Evolutionary conservation across 805 yeast genomes (phyloP).

Genomic region (Ogataea corticis): DNA sequence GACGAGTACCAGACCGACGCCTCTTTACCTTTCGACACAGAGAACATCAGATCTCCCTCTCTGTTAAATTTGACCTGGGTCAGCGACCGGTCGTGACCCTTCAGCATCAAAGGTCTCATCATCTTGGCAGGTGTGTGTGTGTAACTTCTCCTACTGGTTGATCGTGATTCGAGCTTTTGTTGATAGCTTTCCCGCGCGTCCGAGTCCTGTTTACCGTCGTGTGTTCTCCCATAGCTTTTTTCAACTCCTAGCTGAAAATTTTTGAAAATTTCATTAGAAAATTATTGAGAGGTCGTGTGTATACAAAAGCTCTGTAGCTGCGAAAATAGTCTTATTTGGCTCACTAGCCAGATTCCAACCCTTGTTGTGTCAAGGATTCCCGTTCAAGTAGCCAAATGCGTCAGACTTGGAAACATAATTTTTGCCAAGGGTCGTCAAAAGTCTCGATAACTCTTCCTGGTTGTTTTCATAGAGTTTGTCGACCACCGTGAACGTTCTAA

Average conservation of each 20-base stretch:
- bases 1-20: constrained; percentile 93
- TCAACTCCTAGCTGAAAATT: constrained; percentile 4
- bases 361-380: background rate
- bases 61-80: constrained; percentile 94
- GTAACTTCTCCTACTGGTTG: background rate
- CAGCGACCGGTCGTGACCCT: constrained; percentile 97
- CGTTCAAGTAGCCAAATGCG: constrained; percentile 1
- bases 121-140: constrained; percentile 19
- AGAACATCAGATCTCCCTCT: constrained; percentile 91
- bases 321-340: background rate
- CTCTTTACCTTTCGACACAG: constrained; percentile 87
- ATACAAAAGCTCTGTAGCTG: background rate
- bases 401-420: constrained; percentile 1
- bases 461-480: background rate
- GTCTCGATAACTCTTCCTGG: background rate
- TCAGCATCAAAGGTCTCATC: constrained; percentile 71
- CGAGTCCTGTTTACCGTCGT: background rate
- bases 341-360: background rate
- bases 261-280: constrained; percentile 6
- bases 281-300: constrained; percentile 2
- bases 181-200: background rate
- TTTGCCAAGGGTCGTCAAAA: background rate
- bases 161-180: background rate
- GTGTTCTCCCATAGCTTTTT: constrained; percentile 5
- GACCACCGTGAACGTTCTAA: background rate